These are phyloP conservation scores for Royoungia palumana DNA, from an alignment of 768 basidiomycete genomes.

Conservation along the genomic window DNA sequence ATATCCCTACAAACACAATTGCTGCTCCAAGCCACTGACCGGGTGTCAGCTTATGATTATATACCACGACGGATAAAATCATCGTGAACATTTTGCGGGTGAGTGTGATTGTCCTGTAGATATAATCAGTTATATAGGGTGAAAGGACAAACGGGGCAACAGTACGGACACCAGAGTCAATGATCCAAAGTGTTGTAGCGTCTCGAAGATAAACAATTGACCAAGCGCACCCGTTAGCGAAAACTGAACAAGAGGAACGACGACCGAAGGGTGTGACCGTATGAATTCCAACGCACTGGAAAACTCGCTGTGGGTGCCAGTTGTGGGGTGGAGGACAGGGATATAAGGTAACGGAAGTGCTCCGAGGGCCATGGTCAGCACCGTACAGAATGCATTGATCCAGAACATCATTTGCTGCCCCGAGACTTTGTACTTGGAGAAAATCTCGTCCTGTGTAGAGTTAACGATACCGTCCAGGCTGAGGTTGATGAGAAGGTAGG, in stretches of 20 bases:
- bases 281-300: conserved; percentile 70
- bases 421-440: conserved; percentile 64
- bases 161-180: conserved; percentile 78
- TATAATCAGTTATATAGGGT: conserved; percentile 1
- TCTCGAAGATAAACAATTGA: conserved; percentile 97
- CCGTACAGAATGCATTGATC: conserved; percentile 87
- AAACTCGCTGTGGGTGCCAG: conserved; percentile 60
- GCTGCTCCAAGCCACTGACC: conserved; percentile 95
- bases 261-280: conserved; percentile 67
- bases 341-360: conserved; percentile 76
- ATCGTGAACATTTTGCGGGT: conserved; percentile 98
- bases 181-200: conserved; percentile 86
- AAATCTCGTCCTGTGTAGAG: conserved; percentile 96
- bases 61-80: conserved; percentile 90
- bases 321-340: conserved; percentile 74
- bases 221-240: conserved; percentile 90
- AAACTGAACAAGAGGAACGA: conserved; percentile 76
- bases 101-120: conserved; percentile 81
- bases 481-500: conserved; percentile 81
- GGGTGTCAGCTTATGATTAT: conserved; percentile 75
- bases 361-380: conserved; percentile 65
- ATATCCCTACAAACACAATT: conserved; percentile 94
- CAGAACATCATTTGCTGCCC: conserved; percentile 99
- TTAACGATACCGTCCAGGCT: conserved; percentile 91
- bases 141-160: conserved; percentile 1